Base-by-base conservation (phyloP, 2,329 filamentous ascomycete species). In the Epichloe typhina region DNA sequence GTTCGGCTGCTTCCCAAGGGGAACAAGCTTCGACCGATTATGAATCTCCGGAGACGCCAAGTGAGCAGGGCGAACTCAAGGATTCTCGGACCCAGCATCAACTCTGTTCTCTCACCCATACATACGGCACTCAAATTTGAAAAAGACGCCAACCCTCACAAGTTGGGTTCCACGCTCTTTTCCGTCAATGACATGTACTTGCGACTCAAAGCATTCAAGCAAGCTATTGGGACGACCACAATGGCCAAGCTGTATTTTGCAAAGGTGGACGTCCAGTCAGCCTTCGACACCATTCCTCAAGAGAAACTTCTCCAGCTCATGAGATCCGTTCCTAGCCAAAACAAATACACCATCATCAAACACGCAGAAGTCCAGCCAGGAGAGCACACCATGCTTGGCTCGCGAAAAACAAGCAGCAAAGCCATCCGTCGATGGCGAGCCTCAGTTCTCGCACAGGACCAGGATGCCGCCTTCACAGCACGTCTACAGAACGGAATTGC, bases 251-350 rank as follows among this genome's bases (percentile, higher is more conserved):
- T 96, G 1, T 97, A 86, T 66, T 95, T 97, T 66, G 90, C 83
- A 53, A 98, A 98, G 64, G 73, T 95, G 12, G 93, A 98, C 61
- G 90, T 98, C 19, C 80, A 87, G 62, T 82, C 88, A 2, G 95
- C 91, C 58, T 98, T 96, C 63, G 93, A 98, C 65, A 95, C 86
- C 0, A 96, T 98, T 43, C 93, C 93, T 0, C 93, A 97, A 63
- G 68, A 76, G 26, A 79, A 80, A 1, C 72, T 97, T 17, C 62
- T 96, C 36, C 64, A 72, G 23, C 71, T 97, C 26, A 76, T 94
- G 55, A 65, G 56, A 52, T 82, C 62, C 49, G 80, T 77, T 56
- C 79, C 66, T 55, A 70, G 69, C 12, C 70, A 84, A 52, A 66
- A 74, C 3, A 69, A 71, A 21, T 98, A 98, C 62, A 74, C 76